Conservation (phyloP, 2,329 filamentous ascomycete species). For the Stagonosporopsis chrysanthemi region DNA sequence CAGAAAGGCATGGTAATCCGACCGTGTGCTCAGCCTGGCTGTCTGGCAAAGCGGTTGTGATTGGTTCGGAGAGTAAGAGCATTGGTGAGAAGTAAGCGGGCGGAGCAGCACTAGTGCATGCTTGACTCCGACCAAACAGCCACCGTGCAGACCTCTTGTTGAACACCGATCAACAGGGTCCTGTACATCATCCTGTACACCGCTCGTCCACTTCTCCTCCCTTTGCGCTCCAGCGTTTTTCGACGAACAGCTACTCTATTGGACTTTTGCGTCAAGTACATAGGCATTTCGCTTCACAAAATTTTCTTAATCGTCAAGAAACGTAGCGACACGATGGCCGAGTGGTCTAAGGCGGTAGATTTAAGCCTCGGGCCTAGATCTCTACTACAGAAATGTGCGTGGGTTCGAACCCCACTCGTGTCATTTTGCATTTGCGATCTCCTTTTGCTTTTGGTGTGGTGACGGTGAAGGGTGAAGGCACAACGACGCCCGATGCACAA, state of each 20-base stretch:
- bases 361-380: conserved; percentile 32
- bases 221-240: no score
- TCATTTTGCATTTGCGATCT: conserved; percentile 24
- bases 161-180: background rate
- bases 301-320: background rate
- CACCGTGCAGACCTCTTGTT: background rate
- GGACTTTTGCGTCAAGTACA: background rate
- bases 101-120: background rate
- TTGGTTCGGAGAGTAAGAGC: background rate
- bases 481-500: no score
- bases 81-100: background rate
- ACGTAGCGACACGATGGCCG: conserved; percentile 37
- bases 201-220: no score
- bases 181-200: no score
- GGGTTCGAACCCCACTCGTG: conserved; percentile 43
- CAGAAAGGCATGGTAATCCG: background rate
- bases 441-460: background rate
- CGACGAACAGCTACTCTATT: no score
- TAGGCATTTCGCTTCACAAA: background rate
- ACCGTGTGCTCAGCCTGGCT: background rate
- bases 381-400: conserved; percentile 46
- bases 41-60: background rate
- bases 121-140: background rate
- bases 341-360: conserved; percentile 47
- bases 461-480: no score